Evolutionary conservation across 2,329 filamentous ascomycete species (phyloP), one percentile per base, ranked within the genome.

Genomic region (Penicillium sp.): DNA sequence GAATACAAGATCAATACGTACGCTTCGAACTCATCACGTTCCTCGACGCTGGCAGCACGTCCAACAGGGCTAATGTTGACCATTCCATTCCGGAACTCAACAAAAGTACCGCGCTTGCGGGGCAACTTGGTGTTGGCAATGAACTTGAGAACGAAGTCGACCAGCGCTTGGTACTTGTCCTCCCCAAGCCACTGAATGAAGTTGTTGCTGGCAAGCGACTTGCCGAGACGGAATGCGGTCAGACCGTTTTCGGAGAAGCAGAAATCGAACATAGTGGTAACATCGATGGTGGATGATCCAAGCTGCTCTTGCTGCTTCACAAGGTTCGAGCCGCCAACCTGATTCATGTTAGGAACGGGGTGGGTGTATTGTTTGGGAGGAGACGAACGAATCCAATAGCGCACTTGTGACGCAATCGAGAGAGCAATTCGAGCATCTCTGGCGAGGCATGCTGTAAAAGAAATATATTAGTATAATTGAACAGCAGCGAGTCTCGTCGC

Each of bases 171-270:
- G 75, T 87, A 87, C 80, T 84, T 84, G 43, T 86, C 84, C 82
- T 99, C 93, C 64, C 94, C 94, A 63, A 97, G 83, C 88, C 88
- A 96, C 68, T 86, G 77, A 80, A 97, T 96, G 85, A 97, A 99
- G 78, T 86, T 91, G 78, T 89, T 89, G 70, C 86, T 87, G 1
- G 88, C 82, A 57, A 97, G 85, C 55, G 84, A 82, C 74, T 87
- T 78, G 69, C 93, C 94, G 71, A 93, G 79, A 72, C 92, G 91
- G 83, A 84, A 96, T 43, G 93, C 94, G 2, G 90, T 95, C 67
- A 99, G 86, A 12, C 94, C 94, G 79, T 99, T 99, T 81, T 99
- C 94, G 58, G 92, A 82, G 81, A 99, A 99, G 85, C 89, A 94
- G 81, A 91, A 99, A 82, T 99, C 94, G 82, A 99, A 99, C 70